phyloP scores from a whole-genome alignment of 1,284 basidiomycete species.

The Trichosporon asahii region DNA sequence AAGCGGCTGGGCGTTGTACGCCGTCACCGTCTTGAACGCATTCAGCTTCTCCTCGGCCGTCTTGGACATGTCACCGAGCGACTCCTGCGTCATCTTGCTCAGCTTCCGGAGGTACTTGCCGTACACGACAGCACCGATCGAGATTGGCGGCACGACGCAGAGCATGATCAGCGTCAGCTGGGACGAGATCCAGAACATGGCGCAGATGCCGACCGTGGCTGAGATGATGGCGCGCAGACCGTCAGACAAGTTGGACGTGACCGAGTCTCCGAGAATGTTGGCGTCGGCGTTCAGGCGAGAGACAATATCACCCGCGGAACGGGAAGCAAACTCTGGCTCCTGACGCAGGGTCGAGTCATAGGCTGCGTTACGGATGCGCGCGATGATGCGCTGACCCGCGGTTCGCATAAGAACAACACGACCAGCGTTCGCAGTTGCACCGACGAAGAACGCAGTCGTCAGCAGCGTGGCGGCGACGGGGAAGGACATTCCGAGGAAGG shows the following conservation, averaged over 20 bases:
- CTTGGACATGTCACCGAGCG: slow-evolving; percentile 91
- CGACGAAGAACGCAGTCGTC: slow-evolving; percentile 76
- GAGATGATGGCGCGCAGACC: slow-evolving; percentile 80
- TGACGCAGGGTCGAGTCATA: slow-evolving; percentile 78
- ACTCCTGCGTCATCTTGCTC: slow-evolving; percentile 88
- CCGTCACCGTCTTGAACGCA: slow-evolving; percentile 89
- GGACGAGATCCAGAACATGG: slow-evolving; percentile 94
- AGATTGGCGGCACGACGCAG: slow-evolving; percentile 88
- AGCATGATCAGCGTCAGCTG: slow-evolving; percentile 90
- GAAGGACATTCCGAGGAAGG: slow-evolving; percentile 71
- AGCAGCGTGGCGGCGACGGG: slow-evolving; percentile 75
- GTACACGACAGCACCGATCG: slow-evolving; percentile 92
- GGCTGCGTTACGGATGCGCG: slow-evolving; percentile 75
- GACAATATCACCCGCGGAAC: slow-evolving; percentile 89
- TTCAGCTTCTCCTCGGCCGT: slow-evolving; percentile 85
- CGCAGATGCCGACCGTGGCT: slow-evolving; percentile 82
- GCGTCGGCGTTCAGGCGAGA: slow-evolving; percentile 88
- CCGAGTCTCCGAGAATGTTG: slow-evolving; percentile 89
- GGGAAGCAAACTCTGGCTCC: slow-evolving; percentile 89
- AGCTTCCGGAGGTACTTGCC: slow-evolving; percentile 90
- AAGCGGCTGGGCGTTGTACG: slow-evolving; percentile 70
- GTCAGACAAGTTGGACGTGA: slow-evolving; percentile 89
- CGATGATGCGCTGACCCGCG: slow-evolving; percentile 85
- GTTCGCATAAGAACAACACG: slow-evolving; percentile 75
- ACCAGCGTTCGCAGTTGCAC: slow-evolving; percentile 77